phyloP scores from a whole-genome alignment of 139 green algal species.

The Coelastrella sp. region DNA sequence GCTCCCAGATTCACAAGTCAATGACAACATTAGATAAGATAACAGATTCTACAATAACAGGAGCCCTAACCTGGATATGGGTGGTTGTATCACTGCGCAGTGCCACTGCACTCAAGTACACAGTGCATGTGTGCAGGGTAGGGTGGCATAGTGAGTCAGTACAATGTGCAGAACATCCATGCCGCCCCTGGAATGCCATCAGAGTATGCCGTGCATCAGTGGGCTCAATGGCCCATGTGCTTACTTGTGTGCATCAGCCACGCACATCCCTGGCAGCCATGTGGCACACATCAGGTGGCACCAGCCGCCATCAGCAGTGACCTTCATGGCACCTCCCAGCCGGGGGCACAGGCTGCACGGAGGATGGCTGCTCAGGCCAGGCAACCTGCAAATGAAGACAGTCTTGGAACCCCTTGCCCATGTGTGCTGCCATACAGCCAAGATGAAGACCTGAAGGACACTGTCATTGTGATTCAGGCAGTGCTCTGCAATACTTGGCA shows the following conservation, averaged over 20 bases:
- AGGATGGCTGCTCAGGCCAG: constrained; percentile 53
- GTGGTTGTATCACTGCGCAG: no score
- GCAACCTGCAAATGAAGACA: constrained; percentile 66
- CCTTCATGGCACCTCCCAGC: constrained; percentile 70
- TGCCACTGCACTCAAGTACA: no score
- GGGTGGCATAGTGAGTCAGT: no score
- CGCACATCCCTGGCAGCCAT: constrained; percentile 66
- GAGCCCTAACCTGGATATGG: no score
- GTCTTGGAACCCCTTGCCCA: no score
- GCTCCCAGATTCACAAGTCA: no score
- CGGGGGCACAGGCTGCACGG: constrained; percentile 77
- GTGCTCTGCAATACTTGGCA: no score
- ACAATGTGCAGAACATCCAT: background rate
- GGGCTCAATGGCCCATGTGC: background rate
- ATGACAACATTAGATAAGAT: no score
- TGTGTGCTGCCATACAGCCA: background rate
- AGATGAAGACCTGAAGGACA: background rate
- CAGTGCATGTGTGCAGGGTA: no score
- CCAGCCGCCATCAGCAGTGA: constrained; percentile 69
- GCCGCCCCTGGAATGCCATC: background rate
- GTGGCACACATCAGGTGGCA: constrained; percentile 74
- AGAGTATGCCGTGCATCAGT: background rate
- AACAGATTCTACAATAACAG: no score
- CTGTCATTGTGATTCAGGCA: no score
- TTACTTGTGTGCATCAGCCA: constrained; percentile 46